Percentiles rank a stretch among this genome's conserved stretches.
Conservation (phyloP, 2,329 filamentous ascomycete species). For the Aspergillus costaricaensis region DNA sequence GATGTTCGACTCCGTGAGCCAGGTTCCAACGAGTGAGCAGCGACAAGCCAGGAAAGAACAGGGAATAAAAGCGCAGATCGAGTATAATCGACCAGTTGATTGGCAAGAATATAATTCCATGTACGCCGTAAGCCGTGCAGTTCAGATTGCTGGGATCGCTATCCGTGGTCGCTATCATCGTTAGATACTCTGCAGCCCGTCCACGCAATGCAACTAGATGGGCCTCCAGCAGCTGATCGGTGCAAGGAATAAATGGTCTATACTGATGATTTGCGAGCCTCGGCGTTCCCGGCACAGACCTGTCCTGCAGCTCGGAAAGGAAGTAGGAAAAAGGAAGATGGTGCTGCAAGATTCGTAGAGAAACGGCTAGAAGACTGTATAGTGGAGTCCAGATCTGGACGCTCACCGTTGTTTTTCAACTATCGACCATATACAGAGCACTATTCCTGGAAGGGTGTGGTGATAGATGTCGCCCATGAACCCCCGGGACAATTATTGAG, state of each 20-base stretch:
- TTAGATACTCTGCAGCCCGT: not conserved
- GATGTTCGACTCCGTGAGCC: not conserved
- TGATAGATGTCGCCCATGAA: not conserved
- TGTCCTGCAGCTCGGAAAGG: not conserved
- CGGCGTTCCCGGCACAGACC: not conserved
- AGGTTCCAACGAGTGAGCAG: not conserved
- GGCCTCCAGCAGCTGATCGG: not conserved
- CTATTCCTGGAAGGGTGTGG: not conserved
- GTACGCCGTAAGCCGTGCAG: not conserved
- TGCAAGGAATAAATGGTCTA: not conserved
- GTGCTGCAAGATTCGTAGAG: slow-evolving; percentile 5
- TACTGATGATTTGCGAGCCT: not conserved
- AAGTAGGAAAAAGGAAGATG: not conserved
- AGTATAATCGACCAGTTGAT: not conserved
- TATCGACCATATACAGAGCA: slow-evolving; percentile 3
- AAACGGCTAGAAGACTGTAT: slow-evolving; percentile 5
- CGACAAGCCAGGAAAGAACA: not conserved
- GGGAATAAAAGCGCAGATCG: not conserved
- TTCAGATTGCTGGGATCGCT: not conserved
- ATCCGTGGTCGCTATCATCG: not conserved
- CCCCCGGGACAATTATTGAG: not conserved
- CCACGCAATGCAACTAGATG: not conserved
- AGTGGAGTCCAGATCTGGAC: slow-evolving; percentile 3
- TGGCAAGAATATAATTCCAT: not conserved
- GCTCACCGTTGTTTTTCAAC: slow-evolving; percentile 2